phyloP scores from a whole-genome alignment of 441 rosid genomes.

The Gossypium trilobum region DNA sequence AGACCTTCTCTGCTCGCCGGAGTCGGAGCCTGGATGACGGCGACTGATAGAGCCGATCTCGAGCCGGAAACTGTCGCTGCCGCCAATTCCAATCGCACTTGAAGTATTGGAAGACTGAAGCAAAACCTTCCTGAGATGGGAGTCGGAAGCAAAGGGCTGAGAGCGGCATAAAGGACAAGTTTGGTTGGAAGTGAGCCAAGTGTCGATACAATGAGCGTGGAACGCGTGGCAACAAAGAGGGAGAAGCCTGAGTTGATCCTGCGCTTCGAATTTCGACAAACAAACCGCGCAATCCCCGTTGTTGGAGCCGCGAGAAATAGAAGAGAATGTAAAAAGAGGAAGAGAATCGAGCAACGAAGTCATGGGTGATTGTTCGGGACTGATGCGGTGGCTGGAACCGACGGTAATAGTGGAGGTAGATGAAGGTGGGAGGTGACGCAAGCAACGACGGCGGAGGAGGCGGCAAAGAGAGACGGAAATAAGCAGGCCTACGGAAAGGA shows the following conservation, averaged over 20 bases:
- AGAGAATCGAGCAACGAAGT: slow-evolving; percentile 47
- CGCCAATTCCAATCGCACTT: slow-evolving; percentile 12
- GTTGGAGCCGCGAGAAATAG: slow-evolving; percentile 48
- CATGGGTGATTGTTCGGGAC: slow-evolving; percentile 28
- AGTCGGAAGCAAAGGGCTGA: slow-evolving; percentile 44
- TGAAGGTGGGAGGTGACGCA: slow-evolving; percentile 29
- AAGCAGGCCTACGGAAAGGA: slow-evolving; percentile 47
- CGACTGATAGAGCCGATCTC: slow-evolving; percentile 84
- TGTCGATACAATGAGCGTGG: slow-evolving; percentile 63
- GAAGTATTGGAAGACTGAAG: slow-evolving; percentile 12
- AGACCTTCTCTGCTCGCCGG: slow-evolving; percentile 31
- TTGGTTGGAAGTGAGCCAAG: slow-evolving; percentile 64
- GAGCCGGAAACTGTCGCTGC: slow-evolving; percentile 56
- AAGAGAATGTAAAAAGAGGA: slow-evolving; percentile 63
- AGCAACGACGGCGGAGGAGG: slow-evolving; percentile 47
- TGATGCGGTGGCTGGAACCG: slow-evolving; percentile 27
- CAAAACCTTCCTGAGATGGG: slow-evolving; percentile 44
- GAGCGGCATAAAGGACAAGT: slow-evolving; percentile 90
- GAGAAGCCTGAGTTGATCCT: slow-evolving; percentile 71
- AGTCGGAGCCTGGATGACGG: slow-evolving; percentile 27
- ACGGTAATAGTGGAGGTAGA: slow-evolving; percentile 16
- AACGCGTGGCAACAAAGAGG: slow-evolving; percentile 88
- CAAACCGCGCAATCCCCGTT: slow-evolving; percentile 72
- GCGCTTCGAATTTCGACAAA: slow-evolving; percentile 55
- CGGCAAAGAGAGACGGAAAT: slow-evolving; percentile 67